Base-by-base conservation (phyloP, 257 asterid species). In the Solanum chilense region DNA sequence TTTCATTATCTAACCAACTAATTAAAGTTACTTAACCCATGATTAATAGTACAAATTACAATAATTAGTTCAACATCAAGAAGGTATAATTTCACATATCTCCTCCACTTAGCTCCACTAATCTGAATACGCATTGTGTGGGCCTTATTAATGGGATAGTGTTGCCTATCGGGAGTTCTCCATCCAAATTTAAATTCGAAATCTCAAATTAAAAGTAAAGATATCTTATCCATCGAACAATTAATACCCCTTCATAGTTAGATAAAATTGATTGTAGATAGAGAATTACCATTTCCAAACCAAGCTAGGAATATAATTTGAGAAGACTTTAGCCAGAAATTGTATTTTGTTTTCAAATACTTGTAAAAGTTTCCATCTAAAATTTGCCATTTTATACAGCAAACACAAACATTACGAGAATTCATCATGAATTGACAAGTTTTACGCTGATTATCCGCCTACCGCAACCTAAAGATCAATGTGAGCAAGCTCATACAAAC, bases 361-460 rank as follows among this genome's bases (percentile, higher is more conserved):
- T 56, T 56, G 3, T 18, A 56, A 7, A 52, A 56, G 64, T 56
- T 0, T 7, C 8, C 64, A 18, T 18, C 2, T 18, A 56, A 18
- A 52, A 0, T 6, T 18, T 18, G 62, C 4, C 62, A 52, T 52
- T 52, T 52, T 52, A 52, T 56, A 56, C 64, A 18, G 7, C n/a
- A 56, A 56, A 56, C 64, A 18, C n/a, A 56, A 56, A 18, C 20
- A 56, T 56, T 56, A 56, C 5, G 1, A 56, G 62, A 0, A 62
- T 62, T 62, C 8, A n/a, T 23, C 70, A 62, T 62, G 31, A 62
- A 62, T 11, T 62, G 8, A n/a, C 7, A 62, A 11, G 4, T 27
- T 68, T 68, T 68, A 68, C 5, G 0, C 3, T 27, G 12, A 2
- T 14, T 68, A 0, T n/a, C 0, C 10, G 4, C 0, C 33, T 5